Percentiles rank a stretch among this genome's conserved stretches.
Evolutionary conservation across 768 basidiomycete genomes (phyloP).

Genomic region (Daedaleopsis nitida): DNA sequence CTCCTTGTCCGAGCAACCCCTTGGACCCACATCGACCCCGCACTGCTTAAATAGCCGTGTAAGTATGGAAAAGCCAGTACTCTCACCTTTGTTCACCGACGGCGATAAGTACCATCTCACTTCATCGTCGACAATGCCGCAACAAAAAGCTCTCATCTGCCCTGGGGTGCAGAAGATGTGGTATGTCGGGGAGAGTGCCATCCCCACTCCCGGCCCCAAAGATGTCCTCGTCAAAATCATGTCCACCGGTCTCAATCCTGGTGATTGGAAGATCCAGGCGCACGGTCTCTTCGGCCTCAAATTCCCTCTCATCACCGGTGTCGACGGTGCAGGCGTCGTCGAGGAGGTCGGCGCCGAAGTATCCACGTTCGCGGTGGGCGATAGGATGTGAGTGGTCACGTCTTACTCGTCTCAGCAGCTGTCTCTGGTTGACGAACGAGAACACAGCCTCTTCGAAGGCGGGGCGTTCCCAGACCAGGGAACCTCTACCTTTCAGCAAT

Average conservation of each 20-base stretch:
- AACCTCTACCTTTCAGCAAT: slow-evolving; percentile 28
- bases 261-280: slow-evolving; percentile 33
- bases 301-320: slow-evolving; percentile 41
- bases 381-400: slow-evolving; percentile 34
- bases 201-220: slow-evolving; percentile 35
- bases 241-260: slow-evolving; percentile 34
- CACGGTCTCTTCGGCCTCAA: slow-evolving; percentile 30
- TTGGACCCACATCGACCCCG: no score
- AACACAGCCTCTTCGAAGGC: slow-evolving; percentile 22
- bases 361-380: slow-evolving; percentile 38
- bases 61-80: no score
- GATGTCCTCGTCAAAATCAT: slow-evolving; percentile 36
- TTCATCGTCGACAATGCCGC: no score
- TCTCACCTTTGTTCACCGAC: no score
- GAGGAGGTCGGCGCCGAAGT: slow-evolving; percentile 42
- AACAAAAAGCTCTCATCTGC: slow-evolving; percentile 18
- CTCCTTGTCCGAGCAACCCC: no score
- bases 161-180: background rate
- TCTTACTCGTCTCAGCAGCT: background rate
- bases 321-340: slow-evolving; percentile 43
- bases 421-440: background rate
- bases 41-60: no score
- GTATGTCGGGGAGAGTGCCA: slow-evolving; percentile 37
- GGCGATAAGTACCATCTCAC: no score
- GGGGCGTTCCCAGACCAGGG: background rate